A percentile compares a stretch with the other conserved stretches of the same genome.
Evolutionary conservation across 2,329 filamentous ascomycete genomes (phyloP).

Genomic region (Colletotrichum sp.): DNA sequence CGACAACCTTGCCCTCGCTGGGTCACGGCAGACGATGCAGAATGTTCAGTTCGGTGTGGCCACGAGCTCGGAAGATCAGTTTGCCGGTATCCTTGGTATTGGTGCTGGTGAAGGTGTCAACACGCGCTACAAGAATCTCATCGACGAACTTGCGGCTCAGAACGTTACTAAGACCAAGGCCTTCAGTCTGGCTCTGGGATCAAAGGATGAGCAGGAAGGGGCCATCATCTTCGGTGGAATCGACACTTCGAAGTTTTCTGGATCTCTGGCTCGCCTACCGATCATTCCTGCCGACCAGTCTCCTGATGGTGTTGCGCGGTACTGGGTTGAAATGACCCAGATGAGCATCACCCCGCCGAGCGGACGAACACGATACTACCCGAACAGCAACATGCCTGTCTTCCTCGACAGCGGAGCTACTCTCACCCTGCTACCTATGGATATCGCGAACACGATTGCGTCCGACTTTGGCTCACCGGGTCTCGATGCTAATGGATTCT

Average conservation of each 20-base stretch:
- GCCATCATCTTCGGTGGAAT: conserved; percentile 72
- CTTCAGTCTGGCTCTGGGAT: conserved; percentile 70
- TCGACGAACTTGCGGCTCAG: conserved; percentile 54
- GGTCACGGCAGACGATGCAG: conserved; percentile 42
- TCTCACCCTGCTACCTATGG: conserved; percentile 67
- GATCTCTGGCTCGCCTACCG: conserved; percentile 63
- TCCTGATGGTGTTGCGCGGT: conserved; percentile 57
- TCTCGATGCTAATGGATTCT: conserved; percentile 48
- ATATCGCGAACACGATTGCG: conserved; percentile 55
- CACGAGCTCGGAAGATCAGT: conserved; percentile 50
- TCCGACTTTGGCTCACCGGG: conserved; percentile 49
- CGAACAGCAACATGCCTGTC: conserved; percentile 51
- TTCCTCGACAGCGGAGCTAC: conserved; percentile 76
- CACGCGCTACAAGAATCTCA: conserved; percentile 53
- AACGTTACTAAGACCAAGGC: conserved; percentile 64
- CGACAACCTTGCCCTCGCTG: conserved; percentile 49
- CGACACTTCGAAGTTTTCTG: conserved; percentile 68
- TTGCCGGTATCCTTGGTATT: conserved; percentile 73
- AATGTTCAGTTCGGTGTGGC: conserved; percentile 71
- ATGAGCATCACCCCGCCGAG: conserved; percentile 46
- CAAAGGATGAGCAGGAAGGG: conserved; percentile 63
- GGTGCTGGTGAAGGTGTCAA: conserved; percentile 64
- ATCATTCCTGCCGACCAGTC: conserved; percentile 61
- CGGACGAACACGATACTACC: conserved; percentile 29
- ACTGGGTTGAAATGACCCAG: conserved; percentile 55